Evolutionary conservation across 2,329 filamentous ascomycete genomes (phyloP).

Genomic region (Claviceps spartinae): DNA sequence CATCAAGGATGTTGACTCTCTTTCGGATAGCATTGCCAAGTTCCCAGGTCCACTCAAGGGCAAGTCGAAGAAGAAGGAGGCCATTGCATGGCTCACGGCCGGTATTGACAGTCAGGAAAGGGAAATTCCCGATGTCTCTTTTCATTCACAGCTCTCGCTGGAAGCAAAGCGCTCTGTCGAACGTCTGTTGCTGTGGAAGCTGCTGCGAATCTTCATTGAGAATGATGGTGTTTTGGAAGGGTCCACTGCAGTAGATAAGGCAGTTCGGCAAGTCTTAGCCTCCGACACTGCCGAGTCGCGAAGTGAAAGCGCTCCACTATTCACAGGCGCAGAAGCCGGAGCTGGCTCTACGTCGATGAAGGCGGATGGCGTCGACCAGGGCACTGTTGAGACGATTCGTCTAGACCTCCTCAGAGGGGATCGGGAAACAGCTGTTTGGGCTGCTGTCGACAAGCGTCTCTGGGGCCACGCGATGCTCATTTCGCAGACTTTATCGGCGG

Average conservation of each 20-base stretch:
- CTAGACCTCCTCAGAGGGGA: constrained; percentile 65
- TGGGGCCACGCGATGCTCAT: constrained; percentile 97
- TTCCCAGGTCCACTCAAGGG: constrained; percentile 84
- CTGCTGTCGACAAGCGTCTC: constrained; percentile 79
- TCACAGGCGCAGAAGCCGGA: constrained; percentile 13
- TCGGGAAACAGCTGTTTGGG: constrained; percentile 83
- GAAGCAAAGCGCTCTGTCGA: constrained; percentile 64
- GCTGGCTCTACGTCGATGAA: constrained; percentile 25
- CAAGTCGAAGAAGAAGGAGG: constrained; percentile 94
- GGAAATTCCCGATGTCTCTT: constrained; percentile 33
- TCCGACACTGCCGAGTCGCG: constrained; percentile 28
- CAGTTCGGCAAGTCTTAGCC: constrained; percentile 61
- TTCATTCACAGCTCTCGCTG: constrained; percentile 37
- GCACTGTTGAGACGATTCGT: constrained; percentile 58
- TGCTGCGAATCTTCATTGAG: constrained; percentile 70
- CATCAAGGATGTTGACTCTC: constrained; percentile 58
- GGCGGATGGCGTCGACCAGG: constrained; percentile 55
- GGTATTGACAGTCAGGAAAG: constrained; percentile 65
- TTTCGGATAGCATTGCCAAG: constrained; percentile 58
- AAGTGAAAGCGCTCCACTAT: constrained; percentile 9
- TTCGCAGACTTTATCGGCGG: constrained; percentile 61
- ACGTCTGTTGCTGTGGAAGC: constrained; percentile 74
- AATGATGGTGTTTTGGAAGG: constrained; percentile 74
- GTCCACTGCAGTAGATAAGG: constrained; percentile 54
- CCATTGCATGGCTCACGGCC: constrained; percentile 62